Evolutionary conservation across 306 rosid genomes (phyloP).

Genomic region (Boehmeria nivea): DNA sequence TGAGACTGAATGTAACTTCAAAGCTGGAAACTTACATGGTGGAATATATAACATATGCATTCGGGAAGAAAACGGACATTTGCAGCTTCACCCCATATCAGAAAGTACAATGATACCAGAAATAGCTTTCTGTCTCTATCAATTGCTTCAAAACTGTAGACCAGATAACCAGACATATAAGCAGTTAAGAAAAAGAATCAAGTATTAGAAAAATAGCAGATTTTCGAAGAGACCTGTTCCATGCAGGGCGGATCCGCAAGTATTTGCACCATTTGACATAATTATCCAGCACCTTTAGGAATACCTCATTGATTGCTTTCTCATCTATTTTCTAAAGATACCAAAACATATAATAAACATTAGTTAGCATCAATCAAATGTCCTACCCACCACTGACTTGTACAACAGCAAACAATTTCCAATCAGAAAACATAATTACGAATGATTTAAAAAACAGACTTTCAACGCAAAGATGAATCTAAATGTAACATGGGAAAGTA

Average conservation of each 20-base stretch:
- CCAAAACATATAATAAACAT: background rate
- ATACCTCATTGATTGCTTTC: conserved; percentile 71
- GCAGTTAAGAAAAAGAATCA: conserved; percentile 20
- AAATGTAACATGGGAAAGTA: background rate
- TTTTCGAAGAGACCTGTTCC: conserved; percentile 70
- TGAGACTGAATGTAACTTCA: background rate
- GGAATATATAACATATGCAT: conserved; percentile 93
- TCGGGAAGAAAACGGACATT: conserved; percentile 98
- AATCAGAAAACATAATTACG: background rate
- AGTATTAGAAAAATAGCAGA: conserved; percentile 19
- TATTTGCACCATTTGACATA: conserved; percentile 91
- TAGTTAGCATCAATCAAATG: conserved; percentile 3
- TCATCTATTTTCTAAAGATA: conserved; percentile 77
- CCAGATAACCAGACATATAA: conserved; percentile 13
- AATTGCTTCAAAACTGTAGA: conserved; percentile 81
- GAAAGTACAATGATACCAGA: conserved; percentile 76
- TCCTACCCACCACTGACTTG: background rate
- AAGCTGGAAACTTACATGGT: conserved; percentile 59
- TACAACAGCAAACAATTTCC: background rate
- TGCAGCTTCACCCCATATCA: conserved; percentile 99
- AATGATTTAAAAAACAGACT: background rate
- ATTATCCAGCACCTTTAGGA: conserved; percentile 83
- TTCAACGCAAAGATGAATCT: background rate
- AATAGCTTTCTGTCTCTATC: conserved; percentile 80
- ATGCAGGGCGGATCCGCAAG: conserved; percentile 69